A percentile compares a stretch with the other conserved stretches of the same genome.
phyloP scores from a whole-genome alignment of 2,329 filamentous ascomycete genomes.

The Cladophialophora bantiana region DNA sequence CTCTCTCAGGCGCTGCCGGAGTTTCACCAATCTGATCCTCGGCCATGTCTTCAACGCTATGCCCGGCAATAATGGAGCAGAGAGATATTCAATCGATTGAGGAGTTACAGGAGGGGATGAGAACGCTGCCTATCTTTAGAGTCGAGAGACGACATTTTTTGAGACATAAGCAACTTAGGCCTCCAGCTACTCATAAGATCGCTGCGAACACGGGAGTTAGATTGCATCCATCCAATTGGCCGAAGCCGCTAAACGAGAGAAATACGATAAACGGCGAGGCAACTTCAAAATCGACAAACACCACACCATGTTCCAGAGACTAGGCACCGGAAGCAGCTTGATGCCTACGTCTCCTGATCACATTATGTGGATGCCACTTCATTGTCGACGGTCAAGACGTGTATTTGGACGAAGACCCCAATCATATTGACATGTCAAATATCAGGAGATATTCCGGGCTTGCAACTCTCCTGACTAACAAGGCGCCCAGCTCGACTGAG shows the following conservation, averaged over 20 bases:
- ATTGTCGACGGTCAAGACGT: no score
- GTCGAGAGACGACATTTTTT: neutral
- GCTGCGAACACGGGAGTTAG: neutral
- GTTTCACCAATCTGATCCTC: neutral
- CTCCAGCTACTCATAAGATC: neutral
- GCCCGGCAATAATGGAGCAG: neutral
- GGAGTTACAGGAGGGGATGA: neutral
- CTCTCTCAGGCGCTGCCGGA: neutral
- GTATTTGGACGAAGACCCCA: no score
- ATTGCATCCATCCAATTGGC: slow-evolving; percentile 3
- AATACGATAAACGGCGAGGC: neutral
- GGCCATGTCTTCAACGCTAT: neutral
- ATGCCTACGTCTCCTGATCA: neutral
- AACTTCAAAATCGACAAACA: neutral
- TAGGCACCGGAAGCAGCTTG: neutral
- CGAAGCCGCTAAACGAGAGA: neutral
- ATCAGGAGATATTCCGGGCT: no score
- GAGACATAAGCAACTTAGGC: neutral
- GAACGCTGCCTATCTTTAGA: neutral
- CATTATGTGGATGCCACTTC: no score
- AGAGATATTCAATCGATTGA: neutral
- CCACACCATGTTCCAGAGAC: no score
- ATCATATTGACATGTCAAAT: no score
- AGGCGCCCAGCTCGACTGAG: no score
- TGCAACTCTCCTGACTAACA: no score